These are phyloP conservation scores for Eremothecium coryli DNA, from an alignment of 1,139 yeast species.

Conservation along the genomic window DNA sequence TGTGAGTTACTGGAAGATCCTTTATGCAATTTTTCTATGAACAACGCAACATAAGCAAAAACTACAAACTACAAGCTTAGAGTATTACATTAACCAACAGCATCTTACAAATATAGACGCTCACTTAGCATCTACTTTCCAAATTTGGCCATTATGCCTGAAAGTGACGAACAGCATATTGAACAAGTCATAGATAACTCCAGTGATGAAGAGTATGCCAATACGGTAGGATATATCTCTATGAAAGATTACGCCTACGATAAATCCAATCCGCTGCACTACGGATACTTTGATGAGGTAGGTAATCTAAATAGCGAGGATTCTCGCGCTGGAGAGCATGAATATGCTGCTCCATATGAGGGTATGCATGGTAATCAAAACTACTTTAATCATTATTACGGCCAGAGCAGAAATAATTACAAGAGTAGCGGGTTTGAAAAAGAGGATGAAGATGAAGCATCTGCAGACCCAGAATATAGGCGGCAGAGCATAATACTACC, in stretches of 20 bases:
- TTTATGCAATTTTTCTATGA: too few relatives aligned
- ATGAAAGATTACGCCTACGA: slow-evolving; percentile 78
- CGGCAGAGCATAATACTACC: slow-evolving; percentile 31
- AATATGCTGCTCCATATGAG: too few relatives aligned
- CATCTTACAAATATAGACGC: too few relatives aligned
- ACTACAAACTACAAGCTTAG: too few relatives aligned
- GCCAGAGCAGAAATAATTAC: neutral
- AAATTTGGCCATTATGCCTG: too few relatives aligned
- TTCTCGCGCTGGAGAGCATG: slow-evolving; percentile 10
- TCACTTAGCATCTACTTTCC: too few relatives aligned
- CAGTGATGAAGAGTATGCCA: slow-evolving; percentile 4
- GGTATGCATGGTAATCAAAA: neutral
- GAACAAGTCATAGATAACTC: slow-evolving; percentile 1
- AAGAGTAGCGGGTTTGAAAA: slow-evolving; percentile 1
- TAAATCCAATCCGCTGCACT: slow-evolving; percentile 53
- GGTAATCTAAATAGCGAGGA: slow-evolving; percentile 12
- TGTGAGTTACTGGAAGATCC: too few relatives aligned
- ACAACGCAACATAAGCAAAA: too few relatives aligned
- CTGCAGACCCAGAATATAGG: slow-evolving; percentile 36
- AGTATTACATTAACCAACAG: too few relatives aligned
- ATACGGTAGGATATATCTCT: slow-evolving; percentile 31
- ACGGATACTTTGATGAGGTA: slow-evolving; percentile 36
- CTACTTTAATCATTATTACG: neutral
- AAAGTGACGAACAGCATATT: neutral
- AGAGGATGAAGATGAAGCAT: slow-evolving; percentile 25